Conservation (phyloP, 2,329 filamentous ascomycete species). For the Westerdykella sp. region DNA sequence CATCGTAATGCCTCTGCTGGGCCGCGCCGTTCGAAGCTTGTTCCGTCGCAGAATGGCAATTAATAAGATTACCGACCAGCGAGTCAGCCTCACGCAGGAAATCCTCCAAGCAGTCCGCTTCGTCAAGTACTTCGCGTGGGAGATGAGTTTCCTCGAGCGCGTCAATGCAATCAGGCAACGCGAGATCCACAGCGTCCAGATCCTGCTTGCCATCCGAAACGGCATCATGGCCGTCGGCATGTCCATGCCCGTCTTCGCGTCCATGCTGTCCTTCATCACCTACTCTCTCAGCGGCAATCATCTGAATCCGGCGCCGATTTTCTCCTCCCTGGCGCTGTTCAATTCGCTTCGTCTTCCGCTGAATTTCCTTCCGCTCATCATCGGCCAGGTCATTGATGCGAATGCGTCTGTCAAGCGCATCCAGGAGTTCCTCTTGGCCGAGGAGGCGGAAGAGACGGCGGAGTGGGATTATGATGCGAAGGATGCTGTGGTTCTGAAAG, state of each 20-base stretch:
- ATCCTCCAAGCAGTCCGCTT: constrained; percentile 87
- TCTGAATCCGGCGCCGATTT: constrained; percentile 70
- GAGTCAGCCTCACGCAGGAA: constrained; percentile 86
- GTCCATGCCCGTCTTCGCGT: constrained; percentile 86
- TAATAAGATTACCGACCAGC: constrained; percentile 90
- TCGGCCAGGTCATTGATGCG: constrained; percentile 85
- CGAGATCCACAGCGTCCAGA: constrained; percentile 79
- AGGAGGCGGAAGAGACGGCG: constrained; percentile 73
- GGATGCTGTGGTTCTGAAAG: constrained; percentile 59
- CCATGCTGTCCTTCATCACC: constrained; percentile 91
- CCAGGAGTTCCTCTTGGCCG: constrained; percentile 78
- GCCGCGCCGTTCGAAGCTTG: constrained; percentile 67
- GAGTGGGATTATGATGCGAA: constrained; percentile 49
- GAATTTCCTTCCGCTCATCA: constrained; percentile 79
- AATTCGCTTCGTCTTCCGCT: constrained; percentile 85
- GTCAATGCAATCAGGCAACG: constrained; percentile 65
- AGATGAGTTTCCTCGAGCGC: constrained; percentile 74
- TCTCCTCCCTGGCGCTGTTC: constrained; percentile 90
- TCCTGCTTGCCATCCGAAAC: constrained; percentile 75
- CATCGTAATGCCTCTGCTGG: constrained; percentile 70
- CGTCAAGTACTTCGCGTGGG: constrained; percentile 97
- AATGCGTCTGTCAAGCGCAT: constrained; percentile 79
- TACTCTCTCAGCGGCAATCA: constrained; percentile 58
- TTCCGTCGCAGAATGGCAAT: constrained; percentile 71
- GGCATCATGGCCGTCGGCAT: constrained; percentile 78